Evolutionary conservation across 164 flowering plant genomes (phyloP).

Genomic region (Dillenia suffruticosa): DNA sequence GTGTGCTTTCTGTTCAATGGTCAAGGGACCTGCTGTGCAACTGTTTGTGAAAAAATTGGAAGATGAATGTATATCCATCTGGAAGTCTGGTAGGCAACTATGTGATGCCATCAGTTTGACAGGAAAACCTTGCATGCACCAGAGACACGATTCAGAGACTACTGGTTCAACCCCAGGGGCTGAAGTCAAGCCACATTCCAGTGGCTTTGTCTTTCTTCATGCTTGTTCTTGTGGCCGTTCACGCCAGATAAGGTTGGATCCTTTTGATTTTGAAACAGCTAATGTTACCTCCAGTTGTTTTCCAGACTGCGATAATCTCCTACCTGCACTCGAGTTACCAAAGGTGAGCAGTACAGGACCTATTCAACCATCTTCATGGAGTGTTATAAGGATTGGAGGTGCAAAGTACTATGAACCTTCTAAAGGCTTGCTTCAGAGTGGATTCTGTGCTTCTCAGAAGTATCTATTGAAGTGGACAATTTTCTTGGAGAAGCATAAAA

Average conservation of each 20-base stretch:
- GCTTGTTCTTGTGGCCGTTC: slow-evolving; percentile 98
- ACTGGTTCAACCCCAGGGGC: slow-evolving; percentile 20
- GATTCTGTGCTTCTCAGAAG: slow-evolving; percentile 59
- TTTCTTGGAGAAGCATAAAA: slow-evolving; percentile 33
- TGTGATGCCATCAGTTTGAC: slow-evolving; percentile 96
- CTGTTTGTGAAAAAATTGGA: slow-evolving; percentile 50
- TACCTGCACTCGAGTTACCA: slow-evolving; percentile 58
- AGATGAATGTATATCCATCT: slow-evolving; percentile 72
- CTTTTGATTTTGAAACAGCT: slow-evolving; percentile 88
- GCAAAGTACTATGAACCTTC: slow-evolving; percentile 78
- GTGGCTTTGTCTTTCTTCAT: slow-evolving; percentile 89
- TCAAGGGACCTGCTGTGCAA: slow-evolving; percentile 75
- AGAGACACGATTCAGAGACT: slow-evolving; percentile 45
- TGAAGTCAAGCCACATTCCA: slow-evolving; percentile 57
- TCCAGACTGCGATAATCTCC: slow-evolving; percentile 67
- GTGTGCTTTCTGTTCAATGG: slow-evolving; percentile 65
- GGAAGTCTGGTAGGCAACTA: slow-evolving; percentile 87
- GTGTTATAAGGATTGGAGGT: slow-evolving; percentile 69
- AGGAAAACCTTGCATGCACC: slow-evolving; percentile 91
- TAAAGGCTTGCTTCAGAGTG: slow-evolving; percentile 86
- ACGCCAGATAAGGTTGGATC: slow-evolving; percentile 60
- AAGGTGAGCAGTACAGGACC: slow-evolving; percentile 37
- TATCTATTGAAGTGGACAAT: slow-evolving; percentile 68
- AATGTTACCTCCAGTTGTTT: slow-evolving; percentile 45
- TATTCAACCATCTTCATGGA: slow-evolving; percentile 63